Percentiles rank a stretch among this genome's conserved stretches.
These are phyloP conservation scores for Seiridium unicorne DNA, from an alignment of 2,329 filamentous ascomycete genomes.

Conservation along the genomic window DNA sequence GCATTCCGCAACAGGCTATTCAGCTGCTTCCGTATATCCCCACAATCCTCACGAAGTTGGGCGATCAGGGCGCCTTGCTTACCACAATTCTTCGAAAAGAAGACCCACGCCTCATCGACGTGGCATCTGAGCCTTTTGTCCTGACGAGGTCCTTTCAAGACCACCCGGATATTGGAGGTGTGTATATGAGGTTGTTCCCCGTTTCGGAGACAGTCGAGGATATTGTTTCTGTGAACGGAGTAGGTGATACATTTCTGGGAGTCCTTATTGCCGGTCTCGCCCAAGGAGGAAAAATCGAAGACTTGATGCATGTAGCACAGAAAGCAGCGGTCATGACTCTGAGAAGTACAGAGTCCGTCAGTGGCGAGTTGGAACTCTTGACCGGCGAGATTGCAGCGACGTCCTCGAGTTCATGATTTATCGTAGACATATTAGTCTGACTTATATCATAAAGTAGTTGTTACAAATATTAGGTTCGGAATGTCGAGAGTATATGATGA, in stretches of 20 bases:
- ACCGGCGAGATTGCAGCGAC: conserved; percentile 34
- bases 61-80: conserved; percentile 70
- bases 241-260: conserved; percentile 89
- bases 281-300: conserved; percentile 52
- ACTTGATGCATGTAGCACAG: conserved; percentile 78
- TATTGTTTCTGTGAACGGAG: conserved; percentile 88
- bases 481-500: no score
- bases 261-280: conserved; percentile 78
- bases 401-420: no score
- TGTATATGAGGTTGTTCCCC: conserved; percentile 78
- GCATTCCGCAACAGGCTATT: conserved; percentile 79
- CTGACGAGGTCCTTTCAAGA: conserved; percentile 59
- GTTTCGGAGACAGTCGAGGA: conserved; percentile 65
- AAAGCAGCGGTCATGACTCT: conserved; percentile 77
- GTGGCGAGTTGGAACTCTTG: conserved; percentile 49
- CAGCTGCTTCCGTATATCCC: conserved; percentile 88
- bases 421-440: no score
- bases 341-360: conserved; percentile 72
- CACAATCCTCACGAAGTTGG: conserved; percentile 81
- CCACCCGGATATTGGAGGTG: conserved; percentile 61
- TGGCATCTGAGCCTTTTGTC: conserved; percentile 66
- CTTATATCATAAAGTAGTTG: no score
- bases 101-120: conserved; percentile 65
- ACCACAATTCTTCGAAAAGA: conserved; percentile 67
- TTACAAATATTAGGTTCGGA: no score